A percentile compares a stretch with the other conserved stretches of the same genome.
Conservation (phyloP, 331 rosid species). For the Pyrus hybrid region DNA sequence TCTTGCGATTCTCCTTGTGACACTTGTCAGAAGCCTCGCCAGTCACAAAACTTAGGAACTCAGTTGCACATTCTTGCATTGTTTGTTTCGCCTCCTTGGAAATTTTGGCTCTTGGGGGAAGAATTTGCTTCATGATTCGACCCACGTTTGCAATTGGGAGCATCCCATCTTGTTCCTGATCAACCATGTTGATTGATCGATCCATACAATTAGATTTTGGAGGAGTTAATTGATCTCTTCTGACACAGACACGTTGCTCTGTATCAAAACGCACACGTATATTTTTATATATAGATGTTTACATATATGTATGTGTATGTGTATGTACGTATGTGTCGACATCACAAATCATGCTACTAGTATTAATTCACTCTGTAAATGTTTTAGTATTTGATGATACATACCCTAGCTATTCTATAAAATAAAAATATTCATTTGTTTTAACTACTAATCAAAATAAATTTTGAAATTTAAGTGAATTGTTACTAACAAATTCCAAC, state of each 20-base stretch:
- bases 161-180: slow-evolving; percentile 40
- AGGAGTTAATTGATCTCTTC: not conserved
- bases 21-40: slow-evolving; percentile 86
- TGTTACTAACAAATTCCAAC: not conserved
- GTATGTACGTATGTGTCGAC: no score
- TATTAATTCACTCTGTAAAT: not conserved
- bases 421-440: not conserved
- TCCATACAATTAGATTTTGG: not conserved
- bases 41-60: slow-evolving; percentile 80
- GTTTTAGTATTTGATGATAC: not conserved
- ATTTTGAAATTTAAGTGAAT: not conserved
- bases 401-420: not conserved
- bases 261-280: not conserved
- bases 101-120: slow-evolving; percentile 61
- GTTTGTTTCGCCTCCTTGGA: slow-evolving; percentile 69
- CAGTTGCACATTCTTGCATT: slow-evolving; percentile 83
- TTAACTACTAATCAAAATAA: not conserved
- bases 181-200: slow-evolving; percentile 18
- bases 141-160: slow-evolving; percentile 85
- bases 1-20: slow-evolving; percentile 83
- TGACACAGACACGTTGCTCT: not conserved
- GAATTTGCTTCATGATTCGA: slow-evolving; percentile 61
- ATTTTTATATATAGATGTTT: not conserved
- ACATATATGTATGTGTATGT: not conserved
- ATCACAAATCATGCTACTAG: not conserved